Percentiles rank a stretch among this genome's conserved stretches.
Conservation (phyloP, 2,329 filamentous ascomycete species). For the Simplicillium sp. region DNA sequence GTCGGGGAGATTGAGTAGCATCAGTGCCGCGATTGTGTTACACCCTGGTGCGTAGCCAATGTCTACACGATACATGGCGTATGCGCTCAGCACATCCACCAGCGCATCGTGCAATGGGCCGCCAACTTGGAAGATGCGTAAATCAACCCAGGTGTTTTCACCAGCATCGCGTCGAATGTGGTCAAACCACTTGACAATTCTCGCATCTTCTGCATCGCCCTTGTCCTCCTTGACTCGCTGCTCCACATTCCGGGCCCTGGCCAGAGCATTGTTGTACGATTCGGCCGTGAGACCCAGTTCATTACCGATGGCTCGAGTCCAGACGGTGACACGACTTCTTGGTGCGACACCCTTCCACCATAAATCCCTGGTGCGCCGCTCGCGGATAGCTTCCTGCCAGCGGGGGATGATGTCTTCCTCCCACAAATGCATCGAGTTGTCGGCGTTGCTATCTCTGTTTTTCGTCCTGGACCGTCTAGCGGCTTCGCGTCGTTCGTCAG, state of each 20-base stretch:
- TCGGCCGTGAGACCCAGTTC: conserved; percentile 56
- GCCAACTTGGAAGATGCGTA: conserved; percentile 60
- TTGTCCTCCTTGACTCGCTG: conserved; percentile 41
- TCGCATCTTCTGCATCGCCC: conserved; percentile 42
- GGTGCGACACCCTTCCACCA: conserved; percentile 78
- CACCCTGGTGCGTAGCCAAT: conserved; percentile 69
- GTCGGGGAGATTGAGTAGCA: conserved; percentile 61
- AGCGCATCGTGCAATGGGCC: conserved; percentile 60
- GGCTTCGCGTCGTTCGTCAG: conserved; percentile 49
- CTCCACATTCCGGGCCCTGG: conserved; percentile 55
- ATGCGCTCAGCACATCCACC: conserved; percentile 66
- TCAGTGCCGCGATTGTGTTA: conserved; percentile 63
- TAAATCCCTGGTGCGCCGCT: conserved; percentile 62
- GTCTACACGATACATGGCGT: conserved; percentile 73
- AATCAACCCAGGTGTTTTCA: conserved; percentile 57
- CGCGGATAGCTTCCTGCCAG: conserved; percentile 61
- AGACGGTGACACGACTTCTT: conserved; percentile 58
- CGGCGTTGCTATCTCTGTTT: conserved; percentile 43
- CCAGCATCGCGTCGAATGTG: conserved; percentile 56
- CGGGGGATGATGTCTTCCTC: conserved; percentile 67
- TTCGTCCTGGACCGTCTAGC: conserved; percentile 40
- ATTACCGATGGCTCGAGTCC: conserved; percentile 65
- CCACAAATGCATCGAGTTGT: conserved; percentile 55
- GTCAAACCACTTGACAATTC: conserved; percentile 50
- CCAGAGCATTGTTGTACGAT: conserved; percentile 62